Percentiles rank a stretch among this genome's conserved stretches.
Conservation (phyloP, 2,329 filamentous ascomycete genomes). For the Didymella keratinophila region DNA sequence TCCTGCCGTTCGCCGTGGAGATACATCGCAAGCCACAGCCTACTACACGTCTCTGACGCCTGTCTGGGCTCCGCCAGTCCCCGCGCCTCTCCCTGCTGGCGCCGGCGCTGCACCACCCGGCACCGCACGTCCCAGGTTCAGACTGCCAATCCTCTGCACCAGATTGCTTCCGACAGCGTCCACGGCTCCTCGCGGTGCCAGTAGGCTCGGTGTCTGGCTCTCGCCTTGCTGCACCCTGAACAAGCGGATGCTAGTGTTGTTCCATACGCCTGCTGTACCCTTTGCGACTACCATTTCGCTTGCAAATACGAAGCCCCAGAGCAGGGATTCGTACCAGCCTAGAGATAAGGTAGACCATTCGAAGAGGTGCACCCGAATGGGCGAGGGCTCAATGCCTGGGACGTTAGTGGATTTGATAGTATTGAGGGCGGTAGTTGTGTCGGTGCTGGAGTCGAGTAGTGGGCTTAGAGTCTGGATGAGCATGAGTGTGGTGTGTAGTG, state of each 20-base stretch:
- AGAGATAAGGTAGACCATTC: conserved; percentile 91
- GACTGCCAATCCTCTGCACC: conserved; percentile 82
- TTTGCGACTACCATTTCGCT: conserved; percentile 87
- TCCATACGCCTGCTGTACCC: conserved; percentile 93
- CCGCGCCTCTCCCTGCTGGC: conserved; percentile 33
- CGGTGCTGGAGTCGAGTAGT: conserved; percentile 59
- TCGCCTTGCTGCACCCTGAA: conserved; percentile 90
- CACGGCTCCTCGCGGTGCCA: conserved; percentile 87
- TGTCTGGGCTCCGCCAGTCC: conserved; percentile 29
- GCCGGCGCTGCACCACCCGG: conserved; percentile 34
- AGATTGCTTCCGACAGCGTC: conserved; percentile 93
- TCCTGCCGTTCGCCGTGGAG: neutral
- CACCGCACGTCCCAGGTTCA: conserved; percentile 68
- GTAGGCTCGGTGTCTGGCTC: conserved; percentile 78
- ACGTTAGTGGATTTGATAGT: conserved; percentile 69
- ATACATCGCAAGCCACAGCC: neutral
- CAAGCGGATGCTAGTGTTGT: conserved; percentile 83
- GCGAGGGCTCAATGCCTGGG: conserved; percentile 75
- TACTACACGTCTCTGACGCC: conserved; percentile 49
- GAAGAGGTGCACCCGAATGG: conserved; percentile 84
- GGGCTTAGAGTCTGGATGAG: conserved; percentile 70
- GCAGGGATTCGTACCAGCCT: conserved; percentile 93
- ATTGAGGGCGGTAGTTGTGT: conserved; percentile 51
- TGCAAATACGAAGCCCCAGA: conserved; percentile 93
- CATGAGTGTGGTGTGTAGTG: conserved; percentile 84